Evolutionary conservation across 2,329 filamentous ascomycete genomes (phyloP), one percentile per base, ranked within the genome.

Genomic region (Colletotrichum destructivum): DNA sequence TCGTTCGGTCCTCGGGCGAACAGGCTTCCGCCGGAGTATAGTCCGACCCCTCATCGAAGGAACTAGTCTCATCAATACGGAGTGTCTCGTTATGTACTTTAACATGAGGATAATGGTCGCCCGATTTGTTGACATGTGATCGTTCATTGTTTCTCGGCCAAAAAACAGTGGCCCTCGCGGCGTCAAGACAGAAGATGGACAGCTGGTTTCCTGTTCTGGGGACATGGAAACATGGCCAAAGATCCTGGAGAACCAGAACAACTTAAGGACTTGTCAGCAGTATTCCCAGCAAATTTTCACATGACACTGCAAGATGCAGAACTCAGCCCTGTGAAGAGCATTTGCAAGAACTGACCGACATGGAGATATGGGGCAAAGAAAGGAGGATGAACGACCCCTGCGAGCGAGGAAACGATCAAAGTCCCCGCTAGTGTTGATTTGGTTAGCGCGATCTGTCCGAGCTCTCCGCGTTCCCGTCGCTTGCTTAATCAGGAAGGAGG

Each of bases 261-360:
- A 16, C 12, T 8, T n/a, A 7, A 18, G 40, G 4, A n/a, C 13
- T 4, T 5, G 5, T 49, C 40, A 26, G 13, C 8, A 31, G 8
- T 4, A 5, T 18, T 26, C 26, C 31, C 16, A 23, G 16, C 4
- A 13, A 13, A 0, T n/a, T 13, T 15, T 13, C 6, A 38, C 12
- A 23, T 18, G 35, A n/a, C 18, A 15, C 35, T n/a, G 18, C 21
- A 38, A 1, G 5, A 49, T 13, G 18, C 15, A 38, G 2, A 15
- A 18, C 9, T 5, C 21, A 8, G 35, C 3, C 7, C 31, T 18
- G 2, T 7, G 4, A 1, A 2, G n/a, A 12, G 4, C 2, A 1
- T 26, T 46, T 31, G 38, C 15, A 9, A 42, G 15, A 26, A n/a
- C 13, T 16, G 42, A 57, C 6, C 3, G 31, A 42, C n/a, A 42